These are phyloP conservation scores for Jackrogersella multiformis DNA, from an alignment of 495 filamentous ascomycete species.

Conservation along the genomic window DNA sequence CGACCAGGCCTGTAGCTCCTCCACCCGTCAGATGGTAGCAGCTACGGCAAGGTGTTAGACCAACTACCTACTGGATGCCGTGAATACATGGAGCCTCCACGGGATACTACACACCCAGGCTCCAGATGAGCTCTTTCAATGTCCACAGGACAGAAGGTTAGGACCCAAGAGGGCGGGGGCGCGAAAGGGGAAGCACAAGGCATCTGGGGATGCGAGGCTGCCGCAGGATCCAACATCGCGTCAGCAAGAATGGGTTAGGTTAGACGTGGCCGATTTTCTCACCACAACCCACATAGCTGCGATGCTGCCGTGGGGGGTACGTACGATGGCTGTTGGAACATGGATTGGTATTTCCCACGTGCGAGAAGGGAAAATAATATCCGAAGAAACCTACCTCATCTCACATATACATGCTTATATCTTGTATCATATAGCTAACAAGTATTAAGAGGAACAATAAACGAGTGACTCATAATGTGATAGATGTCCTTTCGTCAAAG, in stretches of 20 bases:
- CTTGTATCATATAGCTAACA: background rate
- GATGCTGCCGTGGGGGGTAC: background rate
- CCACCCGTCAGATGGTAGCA: background rate
- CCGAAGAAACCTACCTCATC: slow-evolving; percentile 8
- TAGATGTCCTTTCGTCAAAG: background rate
- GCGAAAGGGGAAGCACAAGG: slow-evolving; percentile 18
- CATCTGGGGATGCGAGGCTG: slow-evolving; percentile 30
- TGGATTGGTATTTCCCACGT: slow-evolving; percentile 17
- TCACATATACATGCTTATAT: background rate
- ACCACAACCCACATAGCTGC: background rate
- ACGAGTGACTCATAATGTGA: background rate
- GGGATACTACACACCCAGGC: background rate
- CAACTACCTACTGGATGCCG: background rate
- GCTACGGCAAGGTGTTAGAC: background rate
- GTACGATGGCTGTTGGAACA: slow-evolving; percentile 12
- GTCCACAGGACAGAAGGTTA: background rate
- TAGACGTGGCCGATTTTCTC: background rate
- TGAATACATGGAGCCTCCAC: background rate
- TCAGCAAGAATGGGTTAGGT: slow-evolving; percentile 8
- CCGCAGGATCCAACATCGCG: slow-evolving; percentile 1
- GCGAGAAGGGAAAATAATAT: slow-evolving; percentile 14
- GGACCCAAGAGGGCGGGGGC: background rate
- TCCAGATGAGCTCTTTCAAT: background rate
- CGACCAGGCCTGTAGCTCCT: background rate
- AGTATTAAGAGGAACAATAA: background rate